Evolutionary conservation across 1,139 yeast genomes (phyloP).

Genomic region (Sugiyamaella grinbergsii): DNA sequence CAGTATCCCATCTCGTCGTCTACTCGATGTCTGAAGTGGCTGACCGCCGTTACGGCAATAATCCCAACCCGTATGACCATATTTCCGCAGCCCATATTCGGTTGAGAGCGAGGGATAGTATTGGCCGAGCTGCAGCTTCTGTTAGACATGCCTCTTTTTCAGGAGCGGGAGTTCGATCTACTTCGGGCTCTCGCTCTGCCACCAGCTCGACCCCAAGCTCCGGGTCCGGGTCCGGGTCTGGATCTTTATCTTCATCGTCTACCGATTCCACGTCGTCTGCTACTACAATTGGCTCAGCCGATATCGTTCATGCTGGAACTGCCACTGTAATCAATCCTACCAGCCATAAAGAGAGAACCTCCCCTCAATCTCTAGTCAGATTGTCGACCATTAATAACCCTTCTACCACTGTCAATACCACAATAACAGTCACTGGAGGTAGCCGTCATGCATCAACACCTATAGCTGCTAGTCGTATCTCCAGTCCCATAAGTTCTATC

Average conservation of each 20-base stretch:
- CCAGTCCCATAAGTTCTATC: slow-evolving; percentile 6
- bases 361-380: not conserved
- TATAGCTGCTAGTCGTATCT: slow-evolving; percentile 3
- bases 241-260: slow-evolving; percentile 11
- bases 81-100: slow-evolving; percentile 15
- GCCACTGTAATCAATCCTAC: not conserved
- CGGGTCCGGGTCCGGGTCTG: slow-evolving; percentile 1
- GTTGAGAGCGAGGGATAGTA: slow-evolving; percentile 11
- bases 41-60: slow-evolving; percentile 10
- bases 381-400: not conserved
- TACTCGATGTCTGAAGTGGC: slow-evolving; percentile 9
- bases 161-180: not conserved
- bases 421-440: slow-evolving; percentile 8
- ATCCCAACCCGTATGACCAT: slow-evolving; percentile 15
- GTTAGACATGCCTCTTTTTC: not conserved
- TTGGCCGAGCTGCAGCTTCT: not conserved
- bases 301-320: not conserved
- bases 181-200: not conserved
- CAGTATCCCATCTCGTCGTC: slow-evolving; percentile 2
- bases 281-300: slow-evolving; percentile 10
- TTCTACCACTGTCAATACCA: slow-evolving; percentile 1
- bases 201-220: not conserved
- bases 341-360: not conserved
- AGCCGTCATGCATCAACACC: slow-evolving; percentile 5
- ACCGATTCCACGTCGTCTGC: slow-evolving; percentile 7